Evolutionary conservation across 371 early-diverging fungal genomes (phyloP).

Genomic region (Aphelidium insulamus): DNA sequence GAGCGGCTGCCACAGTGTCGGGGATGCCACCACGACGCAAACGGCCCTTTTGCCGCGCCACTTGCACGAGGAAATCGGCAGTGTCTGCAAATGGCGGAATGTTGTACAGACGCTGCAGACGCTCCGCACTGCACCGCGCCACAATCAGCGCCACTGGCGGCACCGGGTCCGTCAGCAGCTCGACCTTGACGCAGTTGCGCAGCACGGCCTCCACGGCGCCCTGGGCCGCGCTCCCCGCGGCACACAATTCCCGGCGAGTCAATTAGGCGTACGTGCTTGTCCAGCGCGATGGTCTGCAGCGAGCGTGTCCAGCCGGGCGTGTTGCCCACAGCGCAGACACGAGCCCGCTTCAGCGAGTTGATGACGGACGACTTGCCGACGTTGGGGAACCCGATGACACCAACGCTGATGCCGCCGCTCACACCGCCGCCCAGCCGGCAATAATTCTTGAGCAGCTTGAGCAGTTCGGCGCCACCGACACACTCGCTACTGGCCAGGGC

Average conservation of each 20-base stretch:
- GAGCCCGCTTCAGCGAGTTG: constrained; percentile 85
- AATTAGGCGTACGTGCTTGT: constrained; percentile 84
- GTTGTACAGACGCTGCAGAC: constrained; percentile 53
- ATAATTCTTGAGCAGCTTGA: constrained; percentile 88
- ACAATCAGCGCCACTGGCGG: constrained; percentile 80
- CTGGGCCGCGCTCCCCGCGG: constrained; percentile 25
- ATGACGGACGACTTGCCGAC: constrained; percentile 97
- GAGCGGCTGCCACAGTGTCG: constrained; percentile 63
- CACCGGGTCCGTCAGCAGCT: constrained; percentile 75
- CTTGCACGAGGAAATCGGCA: constrained; percentile 59
- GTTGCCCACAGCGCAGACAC: constrained; percentile 83
- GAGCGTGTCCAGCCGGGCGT: constrained; percentile 93
- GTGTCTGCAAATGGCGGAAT: constrained; percentile 50
- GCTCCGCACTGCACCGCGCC: constrained; percentile 41
- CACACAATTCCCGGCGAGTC: constrained; percentile 99
- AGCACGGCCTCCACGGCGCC: constrained; percentile 58
- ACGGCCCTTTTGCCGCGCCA: constrained; percentile 63
- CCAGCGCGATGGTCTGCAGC: constrained; percentile 80
- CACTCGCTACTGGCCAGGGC: constrained; percentile 37
- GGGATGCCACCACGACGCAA: constrained; percentile 68
- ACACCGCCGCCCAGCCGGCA: constrained; percentile 66
- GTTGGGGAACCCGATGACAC: constrained; percentile 97
- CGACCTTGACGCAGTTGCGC: constrained; percentile 85
- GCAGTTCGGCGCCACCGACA: constrained; percentile 68
- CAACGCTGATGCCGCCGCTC: constrained; percentile 90